phyloP scores from a whole-genome alignment of 1,139 yeast genomes.

The Nematodospora anomalae region DNA sequence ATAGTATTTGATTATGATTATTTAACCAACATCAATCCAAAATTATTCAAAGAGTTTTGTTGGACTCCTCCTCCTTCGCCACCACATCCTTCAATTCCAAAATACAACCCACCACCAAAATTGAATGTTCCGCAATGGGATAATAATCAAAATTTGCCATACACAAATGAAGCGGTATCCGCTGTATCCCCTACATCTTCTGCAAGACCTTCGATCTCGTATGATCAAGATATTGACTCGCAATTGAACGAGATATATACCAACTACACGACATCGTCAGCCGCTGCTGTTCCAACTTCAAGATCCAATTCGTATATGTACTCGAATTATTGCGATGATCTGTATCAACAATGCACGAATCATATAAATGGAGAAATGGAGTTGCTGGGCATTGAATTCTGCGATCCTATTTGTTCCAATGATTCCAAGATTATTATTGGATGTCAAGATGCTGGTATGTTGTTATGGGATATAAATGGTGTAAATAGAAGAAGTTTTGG shows the following conservation, averaged over 20 bases:
- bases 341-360: conserved; percentile 30
- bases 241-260: conserved; percentile 14
- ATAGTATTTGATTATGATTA: conserved; percentile 48
- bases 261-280: conserved; percentile 4
- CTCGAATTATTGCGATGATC: conserved; percentile 21
- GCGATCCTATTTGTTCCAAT: conserved; percentile 12
- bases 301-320: conserved; percentile 5
- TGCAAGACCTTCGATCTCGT: conserved; percentile 17
- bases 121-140: conserved; percentile 28
- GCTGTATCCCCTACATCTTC: conserved; percentile 18
- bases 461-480: conserved; percentile 44
- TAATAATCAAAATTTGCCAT: conserved; percentile 4
- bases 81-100: conserved; percentile 7
- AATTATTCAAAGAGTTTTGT: conserved; percentile 38
- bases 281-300: conserved; percentile 1
- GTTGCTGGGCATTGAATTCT: conserved; percentile 44
- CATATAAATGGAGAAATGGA: conserved; percentile 52
- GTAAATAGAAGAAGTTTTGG: conserved; percentile 45
- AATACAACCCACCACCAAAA: conserved; percentile 19
- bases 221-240: conserved; percentile 11
- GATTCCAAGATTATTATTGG: conserved; percentile 40
- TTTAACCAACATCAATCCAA: conserved; percentile 38
- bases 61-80: conserved; percentile 30
- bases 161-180: not conserved
- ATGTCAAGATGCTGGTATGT: conserved; percentile 45